Conservation (phyloP, 139 green algal species). For the Eudorina sp. region DNA sequence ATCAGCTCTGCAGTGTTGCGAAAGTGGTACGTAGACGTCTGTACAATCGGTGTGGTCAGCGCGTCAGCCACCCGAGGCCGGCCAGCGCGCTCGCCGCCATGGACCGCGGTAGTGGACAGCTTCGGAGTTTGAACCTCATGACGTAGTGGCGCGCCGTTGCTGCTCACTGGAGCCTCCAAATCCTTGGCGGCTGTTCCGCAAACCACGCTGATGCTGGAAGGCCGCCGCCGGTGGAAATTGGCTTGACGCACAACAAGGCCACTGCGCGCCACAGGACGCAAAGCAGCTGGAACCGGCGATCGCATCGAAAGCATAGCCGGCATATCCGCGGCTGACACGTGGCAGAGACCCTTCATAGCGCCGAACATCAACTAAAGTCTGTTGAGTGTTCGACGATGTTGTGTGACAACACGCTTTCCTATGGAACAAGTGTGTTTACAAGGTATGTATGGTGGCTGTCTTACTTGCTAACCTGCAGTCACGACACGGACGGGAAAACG, state of each 20-base stretch:
- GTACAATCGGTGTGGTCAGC: constrained; percentile 97
- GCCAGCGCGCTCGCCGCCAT: constrained; percentile 85
- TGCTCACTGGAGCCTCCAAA: constrained; percentile 1
- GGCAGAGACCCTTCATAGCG: constrained; percentile 25
- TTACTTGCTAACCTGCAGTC: too few relatives aligned
- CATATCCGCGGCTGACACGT: constrained; percentile 36
- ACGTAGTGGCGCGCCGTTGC: not conserved
- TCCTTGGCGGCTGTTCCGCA: constrained; percentile 35
- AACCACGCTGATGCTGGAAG: not conserved
- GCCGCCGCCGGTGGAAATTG: constrained; percentile 20
- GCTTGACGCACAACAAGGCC: constrained; percentile 11
- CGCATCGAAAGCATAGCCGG: constrained; percentile 11
- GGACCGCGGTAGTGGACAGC: constrained; percentile 20
- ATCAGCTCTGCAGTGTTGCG: constrained; percentile 93
- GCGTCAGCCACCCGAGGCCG: constrained; percentile 90
- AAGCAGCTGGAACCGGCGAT: constrained; percentile 15
- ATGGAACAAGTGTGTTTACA: too few relatives aligned
- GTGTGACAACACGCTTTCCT: too few relatives aligned
- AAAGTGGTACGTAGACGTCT: constrained; percentile 95
- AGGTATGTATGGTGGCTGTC: too few relatives aligned
- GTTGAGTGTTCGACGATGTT: not conserved
- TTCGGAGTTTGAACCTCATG: not conserved
- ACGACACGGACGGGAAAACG: too few relatives aligned
- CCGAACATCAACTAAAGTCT: not conserved
- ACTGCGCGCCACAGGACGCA: constrained; percentile 24